These are phyloP conservation scores for Lactuca saligna DNA, from an alignment of 129 eudicot genomes.

Conservation along the genomic window DNA sequence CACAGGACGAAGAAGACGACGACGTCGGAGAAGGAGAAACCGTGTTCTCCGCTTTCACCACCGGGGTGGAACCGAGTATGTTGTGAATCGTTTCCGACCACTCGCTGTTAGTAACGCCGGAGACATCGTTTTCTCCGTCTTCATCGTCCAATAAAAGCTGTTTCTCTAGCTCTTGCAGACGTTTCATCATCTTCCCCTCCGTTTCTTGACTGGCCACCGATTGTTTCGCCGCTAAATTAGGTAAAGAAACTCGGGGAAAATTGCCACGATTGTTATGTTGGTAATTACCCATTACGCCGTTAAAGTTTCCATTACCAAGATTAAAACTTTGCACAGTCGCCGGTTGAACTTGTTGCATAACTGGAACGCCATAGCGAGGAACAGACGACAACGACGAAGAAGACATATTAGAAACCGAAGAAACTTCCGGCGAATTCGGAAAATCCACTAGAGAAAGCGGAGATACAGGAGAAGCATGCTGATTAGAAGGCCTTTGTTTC, in stretches of 20 bases:
- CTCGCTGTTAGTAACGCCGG: constrained; percentile 75
- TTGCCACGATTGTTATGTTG: constrained; percentile 14
- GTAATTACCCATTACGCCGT: constrained; percentile 18
- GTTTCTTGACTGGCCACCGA: constrained; percentile 20
- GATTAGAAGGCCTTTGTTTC: constrained; percentile 22
- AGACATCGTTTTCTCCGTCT: constrained; percentile 49
- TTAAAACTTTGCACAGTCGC: neutral
- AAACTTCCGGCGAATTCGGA: constrained; percentile 28
- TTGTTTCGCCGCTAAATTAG: constrained; percentile 14
- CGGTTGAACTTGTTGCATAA: constrained; percentile 30
- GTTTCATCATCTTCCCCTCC: constrained; percentile 57
- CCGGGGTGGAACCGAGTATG: constrained; percentile 34
- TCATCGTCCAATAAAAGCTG: constrained; percentile 69
- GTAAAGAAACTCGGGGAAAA: constrained; percentile 4
- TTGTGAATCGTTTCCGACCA: constrained; percentile 84
- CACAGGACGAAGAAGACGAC: constrained; percentile 75
- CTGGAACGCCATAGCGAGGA: constrained; percentile 38
- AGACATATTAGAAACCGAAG: constrained; percentile 30
- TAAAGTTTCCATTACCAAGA: constrained; percentile 1
- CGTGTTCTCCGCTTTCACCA: constrained; percentile 29
- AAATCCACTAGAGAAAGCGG: constrained; percentile 25
- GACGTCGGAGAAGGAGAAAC: constrained; percentile 72
- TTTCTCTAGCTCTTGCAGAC: constrained; percentile 67
- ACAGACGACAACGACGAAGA: constrained; percentile 18
- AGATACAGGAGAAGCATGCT: constrained; percentile 17